Evolutionary conservation across 2,329 filamentous ascomycete genomes (phyloP), one percentile per base, ranked within the genome.

Genomic region (Penicillium palitans): DNA sequence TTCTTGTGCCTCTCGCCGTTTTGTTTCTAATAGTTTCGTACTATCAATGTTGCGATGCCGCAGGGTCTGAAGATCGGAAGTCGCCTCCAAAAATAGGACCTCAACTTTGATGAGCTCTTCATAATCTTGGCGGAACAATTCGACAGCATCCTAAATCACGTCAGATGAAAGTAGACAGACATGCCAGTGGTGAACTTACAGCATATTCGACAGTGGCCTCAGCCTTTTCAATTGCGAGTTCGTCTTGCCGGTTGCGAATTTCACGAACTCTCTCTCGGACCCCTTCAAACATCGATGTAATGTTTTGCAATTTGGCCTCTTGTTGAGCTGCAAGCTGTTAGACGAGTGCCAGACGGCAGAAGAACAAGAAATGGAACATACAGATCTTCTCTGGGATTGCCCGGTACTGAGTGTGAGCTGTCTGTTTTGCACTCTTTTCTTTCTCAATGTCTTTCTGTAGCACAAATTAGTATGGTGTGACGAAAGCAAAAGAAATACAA

Each of bases 61-160:
- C n/a, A 97, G 79, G 6, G 84, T 84, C 45, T 85, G 81, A 3
- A 89, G 74, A 68, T 99, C 95, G 0, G 92, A 97, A n/a, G 81
- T 74, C 1, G 91, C 93, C 78, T 99, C 95, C 31, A 96, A 83
- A 0, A 84, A 78, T 60, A 86, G 81, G 45, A 97, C 81, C 64
- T 90, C 84, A 2, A 84, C 86, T 66, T 93, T 87, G 17, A 93
- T 74, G 12, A 91, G 76, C 15, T 83, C 82, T 46, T 87, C 81
- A 52, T 90, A 85, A 6, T 85, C 81, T 49, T 79, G 74, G 15
- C 85, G 84, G 45, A 96, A 82, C 21, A 75, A 70, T n/a, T 83
- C 81, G 8, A 96, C 82, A 5, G 84, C 79, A 63, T 84, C 81
- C 72, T 87, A 47, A 4, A 51, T 5, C 17, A 6, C 4, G 42